phyloP scores from a whole-genome alignment of 2,329 filamentous ascomycete species.

The Stachybotrys elegans region DNA sequence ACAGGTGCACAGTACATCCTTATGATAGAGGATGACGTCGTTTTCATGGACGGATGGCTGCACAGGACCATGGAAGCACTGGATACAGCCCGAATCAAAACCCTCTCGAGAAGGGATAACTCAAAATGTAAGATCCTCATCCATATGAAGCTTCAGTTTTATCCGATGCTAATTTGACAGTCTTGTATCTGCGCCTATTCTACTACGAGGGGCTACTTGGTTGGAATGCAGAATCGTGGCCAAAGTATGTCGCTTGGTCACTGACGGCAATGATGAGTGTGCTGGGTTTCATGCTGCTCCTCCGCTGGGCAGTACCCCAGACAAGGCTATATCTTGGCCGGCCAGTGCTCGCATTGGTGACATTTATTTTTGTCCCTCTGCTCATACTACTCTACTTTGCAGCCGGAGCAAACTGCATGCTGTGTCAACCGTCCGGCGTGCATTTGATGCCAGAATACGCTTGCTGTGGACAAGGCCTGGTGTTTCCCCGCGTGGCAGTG shows the following conservation, averaged over 20 bases:
- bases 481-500: slow-evolving; percentile 2
- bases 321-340: neutral
- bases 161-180: slow-evolving; percentile 4
- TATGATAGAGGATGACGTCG: slow-evolving; percentile 9
- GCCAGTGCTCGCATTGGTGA: neutral
- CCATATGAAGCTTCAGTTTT: neutral
- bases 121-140: slow-evolving; percentile 2
- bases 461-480: slow-evolving; percentile 8
- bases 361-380: slow-evolving; percentile 4
- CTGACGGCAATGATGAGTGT: neutral
- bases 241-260: slow-evolving; percentile 1
- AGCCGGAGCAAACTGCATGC: slow-evolving; percentile 7
- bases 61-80: slow-evolving; percentile 4
- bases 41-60: slow-evolving; percentile 8
- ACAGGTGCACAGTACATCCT: slow-evolving; percentile 6
- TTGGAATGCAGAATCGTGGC: slow-evolving; percentile 9
- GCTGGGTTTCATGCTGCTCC: neutral
- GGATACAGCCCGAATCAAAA: neutral
- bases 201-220: slow-evolving; percentile 7
- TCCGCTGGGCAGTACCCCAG: neutral
- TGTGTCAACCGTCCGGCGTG: slow-evolving; percentile 4
- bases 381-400: slow-evolving; percentile 7
- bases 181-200: slow-evolving; percentile 9
- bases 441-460: slow-evolving; percentile 7
- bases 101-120: neutral